Percentiles rank a stretch among this genome's conserved stretches.
phyloP scores from a whole-genome alignment of 441 rosid species.

The Isatis lusitanica region DNA sequence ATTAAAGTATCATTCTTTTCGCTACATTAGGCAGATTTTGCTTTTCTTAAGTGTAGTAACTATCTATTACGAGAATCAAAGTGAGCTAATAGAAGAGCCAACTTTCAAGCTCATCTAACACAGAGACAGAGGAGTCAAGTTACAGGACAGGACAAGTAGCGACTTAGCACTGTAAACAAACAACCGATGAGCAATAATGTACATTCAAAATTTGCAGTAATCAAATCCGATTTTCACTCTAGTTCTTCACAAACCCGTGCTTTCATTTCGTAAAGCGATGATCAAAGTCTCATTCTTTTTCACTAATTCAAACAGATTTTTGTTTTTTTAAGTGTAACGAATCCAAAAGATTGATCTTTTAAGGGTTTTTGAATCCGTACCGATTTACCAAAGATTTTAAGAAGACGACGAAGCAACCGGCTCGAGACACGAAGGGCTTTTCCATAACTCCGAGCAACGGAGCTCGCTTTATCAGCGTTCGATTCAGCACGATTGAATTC shows the following conservation, averaged over 20 bases:
- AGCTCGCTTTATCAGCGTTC: conserved; percentile 48
- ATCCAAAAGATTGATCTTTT: neutral
- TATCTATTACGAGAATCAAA: neutral
- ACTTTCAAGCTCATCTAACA: neutral
- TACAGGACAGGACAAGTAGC: neutral
- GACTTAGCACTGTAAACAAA: neutral
- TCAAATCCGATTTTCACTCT: neutral
- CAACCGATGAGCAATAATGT: neutral
- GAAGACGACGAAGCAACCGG: conserved; percentile 46
- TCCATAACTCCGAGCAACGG: conserved; percentile 52
- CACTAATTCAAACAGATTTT: neutral
- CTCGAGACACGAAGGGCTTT: conserved; percentile 49
- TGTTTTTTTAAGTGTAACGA: neutral
- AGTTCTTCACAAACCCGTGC: too few species aligned
- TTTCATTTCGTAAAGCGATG: too few species aligned
- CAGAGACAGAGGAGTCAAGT: neutral
- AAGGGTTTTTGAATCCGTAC: conserved; percentile 33
- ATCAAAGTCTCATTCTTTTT: neutral
- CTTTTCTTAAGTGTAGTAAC: neutral
- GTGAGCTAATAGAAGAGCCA: neutral
- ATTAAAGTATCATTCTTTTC: neutral
- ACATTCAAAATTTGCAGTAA: neutral
- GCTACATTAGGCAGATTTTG: neutral
- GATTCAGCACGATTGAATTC: conserved; percentile 51
- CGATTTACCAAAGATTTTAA: conserved; percentile 51